These are phyloP conservation scores for Clarireedia paspali DNA, from an alignment of 2,329 filamentous ascomycete species.

Conservation along the genomic window DNA sequence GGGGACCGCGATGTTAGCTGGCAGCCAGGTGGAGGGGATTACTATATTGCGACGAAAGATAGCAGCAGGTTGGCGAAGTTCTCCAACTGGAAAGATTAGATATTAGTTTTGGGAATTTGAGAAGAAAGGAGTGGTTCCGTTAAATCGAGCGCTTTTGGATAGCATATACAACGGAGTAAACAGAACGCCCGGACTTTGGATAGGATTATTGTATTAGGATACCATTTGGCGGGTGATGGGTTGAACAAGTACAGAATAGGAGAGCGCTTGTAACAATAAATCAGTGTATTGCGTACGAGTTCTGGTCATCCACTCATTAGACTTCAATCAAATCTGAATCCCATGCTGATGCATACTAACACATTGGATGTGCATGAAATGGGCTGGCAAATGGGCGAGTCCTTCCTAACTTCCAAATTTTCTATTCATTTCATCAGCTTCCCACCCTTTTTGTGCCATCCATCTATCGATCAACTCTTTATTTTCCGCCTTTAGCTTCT, in stretches of 20 bases:
- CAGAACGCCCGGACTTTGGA: neutral
- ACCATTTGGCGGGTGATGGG: neutral
- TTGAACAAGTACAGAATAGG: neutral
- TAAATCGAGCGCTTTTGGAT: neutral
- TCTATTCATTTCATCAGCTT: constrained; percentile 80
- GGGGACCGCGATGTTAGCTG: constrained; percentile 73
- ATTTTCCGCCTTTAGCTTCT: constrained; percentile 73
- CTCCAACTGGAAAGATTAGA: neutral
- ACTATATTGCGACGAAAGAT: constrained; percentile 75
- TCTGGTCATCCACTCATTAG: neutral
- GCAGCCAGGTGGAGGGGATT: constrained; percentile 76
- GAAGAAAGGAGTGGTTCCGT: neutral
- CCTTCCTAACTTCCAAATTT: constrained; percentile 30
- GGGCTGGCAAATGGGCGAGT: neutral
- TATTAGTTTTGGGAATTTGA: neutral
- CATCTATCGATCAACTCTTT: constrained; percentile 82
- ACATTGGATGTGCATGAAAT: too few relatives aligned
- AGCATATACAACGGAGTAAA: neutral
- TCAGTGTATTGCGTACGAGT: neutral
- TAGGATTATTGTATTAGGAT: constrained; percentile 7
- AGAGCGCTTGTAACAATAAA: neutral
- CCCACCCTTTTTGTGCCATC: constrained; percentile 80
- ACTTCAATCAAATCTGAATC: neutral
- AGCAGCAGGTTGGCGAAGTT: constrained; percentile 11
- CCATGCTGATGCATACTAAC: neutral